Conservation (phyloP, 805 yeast genomes). For the Candida sanyiensis region DNA sequence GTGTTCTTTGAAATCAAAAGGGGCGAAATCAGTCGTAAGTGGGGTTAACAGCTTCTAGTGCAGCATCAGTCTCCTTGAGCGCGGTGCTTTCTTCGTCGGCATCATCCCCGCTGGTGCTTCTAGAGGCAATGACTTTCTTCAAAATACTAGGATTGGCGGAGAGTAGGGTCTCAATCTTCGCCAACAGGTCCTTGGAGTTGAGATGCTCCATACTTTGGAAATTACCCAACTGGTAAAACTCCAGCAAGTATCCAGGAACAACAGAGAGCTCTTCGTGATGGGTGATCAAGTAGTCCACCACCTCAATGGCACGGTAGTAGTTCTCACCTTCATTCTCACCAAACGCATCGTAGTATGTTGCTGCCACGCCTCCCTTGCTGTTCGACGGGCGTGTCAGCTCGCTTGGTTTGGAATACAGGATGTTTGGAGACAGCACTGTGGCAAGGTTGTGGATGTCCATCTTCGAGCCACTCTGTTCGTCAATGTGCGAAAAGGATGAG, state of each 20-base stretch:
- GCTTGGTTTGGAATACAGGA: conserved; percentile 54
- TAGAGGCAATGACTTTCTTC: conserved; percentile 5
- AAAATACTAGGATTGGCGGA: conserved; percentile 23
- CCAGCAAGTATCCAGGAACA: conserved; percentile 56
- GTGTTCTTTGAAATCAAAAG: not conserved
- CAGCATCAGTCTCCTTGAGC: conserved; percentile 14
- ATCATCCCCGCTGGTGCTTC: not conserved
- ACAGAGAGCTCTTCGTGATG: conserved; percentile 72
- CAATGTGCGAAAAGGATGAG: conserved; percentile 89
- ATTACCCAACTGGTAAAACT: conserved; percentile 20
- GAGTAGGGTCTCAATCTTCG: conserved; percentile 28
- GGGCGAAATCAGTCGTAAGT: conserved; percentile 8
- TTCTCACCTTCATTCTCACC: conserved; percentile 52
- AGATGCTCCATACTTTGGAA: conserved; percentile 19
- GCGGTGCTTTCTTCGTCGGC: conserved; percentile 7
- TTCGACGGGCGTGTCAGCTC: conserved; percentile 25
- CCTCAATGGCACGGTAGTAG: conserved; percentile 87
- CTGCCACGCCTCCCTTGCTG: conserved; percentile 22
- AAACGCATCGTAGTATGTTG: conserved; percentile 33
- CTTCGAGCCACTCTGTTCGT: conserved; percentile 85
- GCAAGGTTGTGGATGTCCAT: conserved; percentile 96
- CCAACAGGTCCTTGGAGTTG: conserved; percentile 36
- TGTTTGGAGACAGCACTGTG: conserved; percentile 91
- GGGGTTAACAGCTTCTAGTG: conserved; percentile 11
- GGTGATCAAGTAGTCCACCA: conserved; percentile 76